Percentiles rank a stretch among this genome's conserved stretches.
phyloP scores from a whole-genome alignment of 164 flowering plant species.

The Magnolia sinica region DNA sequence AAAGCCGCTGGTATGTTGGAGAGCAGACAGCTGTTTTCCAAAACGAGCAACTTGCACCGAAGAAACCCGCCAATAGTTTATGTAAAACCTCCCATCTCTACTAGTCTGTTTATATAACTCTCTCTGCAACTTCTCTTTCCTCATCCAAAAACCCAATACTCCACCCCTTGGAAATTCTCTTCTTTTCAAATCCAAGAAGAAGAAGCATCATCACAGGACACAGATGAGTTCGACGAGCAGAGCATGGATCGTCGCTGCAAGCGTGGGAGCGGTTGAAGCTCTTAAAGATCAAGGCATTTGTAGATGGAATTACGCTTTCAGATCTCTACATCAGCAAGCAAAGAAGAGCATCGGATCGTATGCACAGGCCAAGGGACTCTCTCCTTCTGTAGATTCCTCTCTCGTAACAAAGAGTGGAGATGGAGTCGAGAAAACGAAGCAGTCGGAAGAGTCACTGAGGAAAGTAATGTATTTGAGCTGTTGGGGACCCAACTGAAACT shows the following conservation, averaged over 20 bases:
- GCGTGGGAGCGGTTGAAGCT: conserved; percentile 20
- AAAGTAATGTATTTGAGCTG: conserved; percentile 24
- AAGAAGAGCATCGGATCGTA: conserved; percentile 11
- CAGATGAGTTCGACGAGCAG: conserved; percentile 15
- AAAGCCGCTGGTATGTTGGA: neutral
- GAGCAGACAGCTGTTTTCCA: neutral
- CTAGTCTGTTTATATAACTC: too few relatives aligned
- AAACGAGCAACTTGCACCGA: neutral
- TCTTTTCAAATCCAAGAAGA: neutral
- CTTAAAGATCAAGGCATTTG: conserved; percentile 25
- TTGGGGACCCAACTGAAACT: conserved; percentile 18
- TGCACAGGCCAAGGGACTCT: conserved; percentile 11
- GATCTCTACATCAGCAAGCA: conserved; percentile 15
- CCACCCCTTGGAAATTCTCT: neutral
- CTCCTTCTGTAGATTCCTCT: conserved; percentile 3
- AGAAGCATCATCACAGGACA: neutral
- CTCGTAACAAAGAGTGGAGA: neutral
- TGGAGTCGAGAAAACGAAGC: neutral
- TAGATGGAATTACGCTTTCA: conserved; percentile 22
- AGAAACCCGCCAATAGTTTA: neutral
- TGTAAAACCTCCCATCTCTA: neutral
- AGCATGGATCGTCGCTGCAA: conserved; percentile 24
- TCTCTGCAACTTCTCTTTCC: too few relatives aligned
- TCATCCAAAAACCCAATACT: neutral
- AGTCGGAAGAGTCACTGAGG: conserved; percentile 22